Evolutionary conservation across 257 asterid genomes (phyloP).

Genomic region (Ligustrum vulgare): DNA sequence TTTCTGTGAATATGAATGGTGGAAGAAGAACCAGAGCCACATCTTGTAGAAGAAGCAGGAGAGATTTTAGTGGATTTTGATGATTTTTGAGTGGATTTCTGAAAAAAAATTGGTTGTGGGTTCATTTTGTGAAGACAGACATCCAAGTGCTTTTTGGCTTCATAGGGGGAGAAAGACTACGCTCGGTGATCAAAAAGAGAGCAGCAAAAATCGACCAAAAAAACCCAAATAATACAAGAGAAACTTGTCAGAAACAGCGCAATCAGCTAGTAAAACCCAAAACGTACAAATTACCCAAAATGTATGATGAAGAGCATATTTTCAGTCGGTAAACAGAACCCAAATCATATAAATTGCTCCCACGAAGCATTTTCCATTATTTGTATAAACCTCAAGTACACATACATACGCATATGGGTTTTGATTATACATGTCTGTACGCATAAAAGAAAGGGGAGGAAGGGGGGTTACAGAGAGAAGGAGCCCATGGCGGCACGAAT

Average conservation of each 20-base stretch:
- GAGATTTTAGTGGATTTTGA: too few species aligned
- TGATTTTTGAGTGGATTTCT: too few species aligned
- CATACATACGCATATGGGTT: background rate
- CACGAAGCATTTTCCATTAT: background rate
- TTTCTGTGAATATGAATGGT: too few species aligned
- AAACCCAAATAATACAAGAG: background rate
- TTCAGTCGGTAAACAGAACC: background rate
- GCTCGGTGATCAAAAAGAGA: too few species aligned
- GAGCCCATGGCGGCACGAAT: slow-evolving; percentile 80
- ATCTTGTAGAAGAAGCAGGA: too few species aligned
- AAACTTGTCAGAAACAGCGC: background rate
- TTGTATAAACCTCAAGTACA: background rate
- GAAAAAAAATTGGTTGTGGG: too few species aligned
- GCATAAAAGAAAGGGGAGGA: background rate
- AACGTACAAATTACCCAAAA: background rate
- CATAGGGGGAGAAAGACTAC: too few species aligned
- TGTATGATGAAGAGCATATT: background rate
- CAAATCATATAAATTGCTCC: background rate
- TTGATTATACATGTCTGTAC: background rate
- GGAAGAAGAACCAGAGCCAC: too few species aligned
- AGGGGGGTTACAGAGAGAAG: slow-evolving; percentile 53
- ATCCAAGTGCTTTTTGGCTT: too few species aligned
- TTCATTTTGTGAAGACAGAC: too few species aligned
- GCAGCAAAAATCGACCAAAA: background rate
- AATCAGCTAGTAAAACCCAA: background rate